Evolutionary conservation across 768 basidiomycete genomes (phyloP).

Genomic region (Leccinum disarticulatum): DNA sequence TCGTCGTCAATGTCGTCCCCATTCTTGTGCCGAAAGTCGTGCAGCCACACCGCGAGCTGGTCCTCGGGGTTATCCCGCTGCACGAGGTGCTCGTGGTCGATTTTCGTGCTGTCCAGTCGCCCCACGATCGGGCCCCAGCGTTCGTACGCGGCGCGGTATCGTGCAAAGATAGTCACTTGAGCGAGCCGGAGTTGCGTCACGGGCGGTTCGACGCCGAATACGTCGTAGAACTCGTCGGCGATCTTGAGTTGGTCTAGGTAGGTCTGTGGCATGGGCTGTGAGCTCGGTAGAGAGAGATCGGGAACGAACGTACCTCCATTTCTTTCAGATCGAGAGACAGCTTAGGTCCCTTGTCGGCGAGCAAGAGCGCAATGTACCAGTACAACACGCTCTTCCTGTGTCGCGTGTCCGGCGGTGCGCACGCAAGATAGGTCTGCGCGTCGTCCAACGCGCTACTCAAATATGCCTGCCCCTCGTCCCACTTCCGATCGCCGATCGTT

Average conservation of each 20-base stretch:
- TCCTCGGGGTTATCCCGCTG: conserved; percentile 48
- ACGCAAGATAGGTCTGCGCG: conserved; percentile 50
- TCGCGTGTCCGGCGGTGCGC: conserved; percentile 62
- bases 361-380: conserved; percentile 56
- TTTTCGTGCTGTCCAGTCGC: conserved; percentile 33
- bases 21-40: conserved; percentile 44
- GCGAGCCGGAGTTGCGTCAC: conserved; percentile 54
- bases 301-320: conserved; percentile 39
- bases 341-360: conserved; percentile 52
- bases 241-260: conserved; percentile 45
- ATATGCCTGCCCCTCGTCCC: conserved; percentile 62
- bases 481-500: conserved; percentile 41
- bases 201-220: conserved; percentile 47
- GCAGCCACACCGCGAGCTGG: conserved; percentile 59
- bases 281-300: too few species aligned
- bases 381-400: conserved; percentile 59
- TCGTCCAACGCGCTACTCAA: conserved; percentile 61
- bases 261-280: conserved; percentile 19
- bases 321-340: conserved; percentile 50
- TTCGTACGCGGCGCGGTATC: conserved; percentile 43
- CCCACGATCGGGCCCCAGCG: conserved; percentile 49
- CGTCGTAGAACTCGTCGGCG: conserved; percentile 51
- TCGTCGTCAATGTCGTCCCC: conserved; percentile 36
- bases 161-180: conserved; percentile 48
- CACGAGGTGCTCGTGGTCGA: conserved; percentile 31